A percentile compares a stretch with the other conserved stretches of the same genome.
These are phyloP conservation scores for Ambrosia hybrid DNA, from an alignment of 140 eudicot species.

Conservation along the genomic window DNA sequence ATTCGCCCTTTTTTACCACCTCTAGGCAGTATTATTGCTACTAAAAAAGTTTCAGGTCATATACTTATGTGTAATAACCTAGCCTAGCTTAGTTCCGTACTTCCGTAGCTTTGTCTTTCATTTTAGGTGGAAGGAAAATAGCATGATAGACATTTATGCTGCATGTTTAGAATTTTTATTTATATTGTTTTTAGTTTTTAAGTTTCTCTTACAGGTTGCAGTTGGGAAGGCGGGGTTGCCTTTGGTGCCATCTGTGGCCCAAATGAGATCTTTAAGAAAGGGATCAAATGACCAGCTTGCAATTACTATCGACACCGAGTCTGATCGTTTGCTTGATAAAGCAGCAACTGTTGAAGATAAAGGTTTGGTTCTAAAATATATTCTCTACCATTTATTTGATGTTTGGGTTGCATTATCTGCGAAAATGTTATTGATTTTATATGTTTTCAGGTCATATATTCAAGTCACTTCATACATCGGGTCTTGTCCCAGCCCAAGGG, in stretches of 20 bases:
- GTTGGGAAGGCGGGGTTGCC: constrained; percentile 60
- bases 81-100: constrained; percentile 4
- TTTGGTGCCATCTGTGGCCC: constrained; percentile 75
- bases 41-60: background rate
- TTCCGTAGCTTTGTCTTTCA: background rate
- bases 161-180: background rate
- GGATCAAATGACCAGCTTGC: constrained; percentile 83
- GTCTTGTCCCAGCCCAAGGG: constrained; percentile 88
- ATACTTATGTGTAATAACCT: background rate
- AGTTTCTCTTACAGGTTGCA: constrained; percentile 29
- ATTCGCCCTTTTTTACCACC: background rate
- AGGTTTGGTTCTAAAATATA: constrained; percentile 44
- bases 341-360: constrained; percentile 71
- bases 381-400: constrained; percentile 9
- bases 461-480: constrained; percentile 80
- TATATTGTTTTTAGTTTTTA: background rate
- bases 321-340: constrained; percentile 67
- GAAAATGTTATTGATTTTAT: constrained; percentile 11
- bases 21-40: too few relatives aligned
- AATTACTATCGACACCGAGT: constrained; percentile 69
- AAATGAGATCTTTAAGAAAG: constrained; percentile 74
- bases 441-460: constrained; percentile 75
- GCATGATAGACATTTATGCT: constrained; percentile 10
- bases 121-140: constrained; percentile 10
- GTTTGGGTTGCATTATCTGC: background rate